phyloP scores from a whole-genome alignment of 1,284 basidiomycete species.

The Ganoderma sp. region DNA sequence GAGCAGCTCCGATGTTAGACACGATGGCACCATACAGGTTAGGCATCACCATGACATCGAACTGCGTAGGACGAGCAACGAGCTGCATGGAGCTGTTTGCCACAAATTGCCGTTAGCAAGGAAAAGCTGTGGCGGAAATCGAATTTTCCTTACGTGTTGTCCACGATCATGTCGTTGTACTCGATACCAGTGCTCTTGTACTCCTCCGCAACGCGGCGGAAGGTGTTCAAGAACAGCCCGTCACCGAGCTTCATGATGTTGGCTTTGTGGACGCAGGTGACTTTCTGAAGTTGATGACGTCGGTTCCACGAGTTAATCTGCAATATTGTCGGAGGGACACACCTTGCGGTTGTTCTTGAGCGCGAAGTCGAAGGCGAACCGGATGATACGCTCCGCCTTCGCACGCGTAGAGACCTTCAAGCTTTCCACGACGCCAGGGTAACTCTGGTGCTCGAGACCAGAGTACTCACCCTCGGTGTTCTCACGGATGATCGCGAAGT shows the following conservation, averaged over 20 bases:
- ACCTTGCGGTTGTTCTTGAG: conserved; percentile 98
- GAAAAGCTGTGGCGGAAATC: not conserved
- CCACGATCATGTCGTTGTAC: conserved; percentile 98
- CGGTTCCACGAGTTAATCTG: not conserved
- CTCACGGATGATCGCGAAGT: conserved; percentile 99
- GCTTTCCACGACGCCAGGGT: conserved; percentile 98
- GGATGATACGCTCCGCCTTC: conserved; percentile 96
- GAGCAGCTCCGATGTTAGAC: conserved; percentile 97
- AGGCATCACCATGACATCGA: conserved; percentile 99
- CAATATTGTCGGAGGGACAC: conserved; percentile 21
- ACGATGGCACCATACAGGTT: conserved; percentile 97
- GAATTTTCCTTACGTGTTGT: conserved; percentile 80
- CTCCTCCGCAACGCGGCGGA: conserved; percentile 93
- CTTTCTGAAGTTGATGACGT: conserved; percentile 72
- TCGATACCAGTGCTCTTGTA: conserved; percentile 94
- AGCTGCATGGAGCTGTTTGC: conserved; percentile 91
- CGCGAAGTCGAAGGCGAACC: conserved; percentile 99
- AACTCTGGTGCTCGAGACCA: conserved; percentile 97
- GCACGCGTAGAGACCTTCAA: conserved; percentile 96
- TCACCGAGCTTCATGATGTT: conserved; percentile 99
- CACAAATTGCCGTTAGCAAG: not conserved
- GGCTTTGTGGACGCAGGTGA: conserved; percentile 99
- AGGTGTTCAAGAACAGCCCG: conserved; percentile 99
- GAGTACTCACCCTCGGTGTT: conserved; percentile 99
- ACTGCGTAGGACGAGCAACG: conserved; percentile 93